These are phyloP conservation scores for Alternaria sp. DNA, from an alignment of 2,329 filamentous ascomycete species.

Conservation along the genomic window DNA sequence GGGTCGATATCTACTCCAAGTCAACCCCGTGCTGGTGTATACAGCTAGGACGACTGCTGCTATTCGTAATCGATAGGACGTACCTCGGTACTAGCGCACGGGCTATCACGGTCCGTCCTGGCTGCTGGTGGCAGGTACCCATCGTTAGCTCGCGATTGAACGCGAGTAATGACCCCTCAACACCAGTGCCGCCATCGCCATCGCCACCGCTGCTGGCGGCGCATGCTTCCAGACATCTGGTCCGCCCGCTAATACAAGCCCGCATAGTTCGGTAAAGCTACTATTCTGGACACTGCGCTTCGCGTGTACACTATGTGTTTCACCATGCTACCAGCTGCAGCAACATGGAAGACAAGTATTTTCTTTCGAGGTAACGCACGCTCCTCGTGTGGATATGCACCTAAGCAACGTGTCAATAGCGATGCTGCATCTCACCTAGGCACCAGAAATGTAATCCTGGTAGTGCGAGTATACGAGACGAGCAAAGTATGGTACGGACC, in stretches of 20 bases:
- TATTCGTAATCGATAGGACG: neutral
- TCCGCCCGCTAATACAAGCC: slow-evolving; percentile 27
- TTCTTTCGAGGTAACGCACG: neutral
- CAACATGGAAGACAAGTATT: neutral
- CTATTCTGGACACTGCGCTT: slow-evolving; percentile 11
- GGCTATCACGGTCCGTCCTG: neutral
- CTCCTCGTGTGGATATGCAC: slow-evolving; percentile 7
- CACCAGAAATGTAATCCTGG: neutral
- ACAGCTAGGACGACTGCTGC: neutral
- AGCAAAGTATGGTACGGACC: slow-evolving; percentile 14
- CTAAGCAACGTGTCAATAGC: slow-evolving; percentile 16
- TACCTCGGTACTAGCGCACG: slow-evolving; percentile 1
- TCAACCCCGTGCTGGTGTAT: neutral
- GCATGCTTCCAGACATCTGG: slow-evolving; percentile 24
- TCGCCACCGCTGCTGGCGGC: slow-evolving; percentile 23
- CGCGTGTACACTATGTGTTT: slow-evolving; percentile 20
- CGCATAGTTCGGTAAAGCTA: slow-evolving; percentile 27
- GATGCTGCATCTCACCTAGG: neutral
- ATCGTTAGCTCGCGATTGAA: neutral
- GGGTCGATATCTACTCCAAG: neutral
- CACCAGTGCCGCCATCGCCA: slow-evolving; percentile 42
- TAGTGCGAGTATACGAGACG: neutral
- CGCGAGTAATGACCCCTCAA: slow-evolving; percentile 37
- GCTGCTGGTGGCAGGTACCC: neutral
- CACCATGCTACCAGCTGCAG: slow-evolving; percentile 7